These are phyloP conservation scores for Ceratocystis papillata DNA, from an alignment of 2,329 filamentous ascomycete species.

Conservation along the genomic window DNA sequence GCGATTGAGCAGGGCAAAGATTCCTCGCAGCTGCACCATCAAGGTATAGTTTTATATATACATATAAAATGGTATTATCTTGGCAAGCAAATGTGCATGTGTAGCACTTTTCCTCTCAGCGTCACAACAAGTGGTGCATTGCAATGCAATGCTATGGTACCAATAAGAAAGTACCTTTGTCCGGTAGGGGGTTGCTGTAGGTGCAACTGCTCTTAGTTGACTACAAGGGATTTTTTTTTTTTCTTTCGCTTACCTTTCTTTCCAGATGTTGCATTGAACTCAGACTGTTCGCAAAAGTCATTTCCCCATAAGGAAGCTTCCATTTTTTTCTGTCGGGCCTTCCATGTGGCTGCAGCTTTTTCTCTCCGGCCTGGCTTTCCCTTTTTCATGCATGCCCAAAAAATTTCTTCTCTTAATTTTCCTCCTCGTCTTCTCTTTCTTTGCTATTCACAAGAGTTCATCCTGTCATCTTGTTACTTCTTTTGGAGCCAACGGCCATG, in stretches of 20 bases:
- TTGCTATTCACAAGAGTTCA: background rate
- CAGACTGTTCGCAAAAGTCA: background rate
- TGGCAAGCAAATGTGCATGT: background rate
- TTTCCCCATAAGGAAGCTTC: conserved; percentile 2
- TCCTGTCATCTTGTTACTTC: background rate
- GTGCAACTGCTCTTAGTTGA: background rate
- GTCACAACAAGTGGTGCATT: too few species aligned
- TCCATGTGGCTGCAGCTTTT: conserved; percentile 18
- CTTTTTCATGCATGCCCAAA: background rate
- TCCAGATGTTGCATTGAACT: background rate
- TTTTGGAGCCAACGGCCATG: background rate
- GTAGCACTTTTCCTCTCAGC: too few species aligned
- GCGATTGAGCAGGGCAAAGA: background rate
- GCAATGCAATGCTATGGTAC: background rate
- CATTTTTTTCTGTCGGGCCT: conserved; percentile 12
- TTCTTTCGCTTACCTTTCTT: background rate
- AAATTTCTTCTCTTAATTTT: conserved; percentile 4
- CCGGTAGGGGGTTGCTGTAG: too few species aligned
- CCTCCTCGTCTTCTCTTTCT: background rate
- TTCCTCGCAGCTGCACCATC: background rate
- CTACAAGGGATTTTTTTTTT: background rate
- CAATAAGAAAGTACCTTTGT: background rate
- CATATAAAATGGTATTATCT: background rate
- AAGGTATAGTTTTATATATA: background rate
- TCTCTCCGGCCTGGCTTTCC: conserved; percentile 3